Evolutionary conservation across 2,329 filamentous ascomycete genomes (phyloP).

Genomic region (Colletotrichum viniferum): DNA sequence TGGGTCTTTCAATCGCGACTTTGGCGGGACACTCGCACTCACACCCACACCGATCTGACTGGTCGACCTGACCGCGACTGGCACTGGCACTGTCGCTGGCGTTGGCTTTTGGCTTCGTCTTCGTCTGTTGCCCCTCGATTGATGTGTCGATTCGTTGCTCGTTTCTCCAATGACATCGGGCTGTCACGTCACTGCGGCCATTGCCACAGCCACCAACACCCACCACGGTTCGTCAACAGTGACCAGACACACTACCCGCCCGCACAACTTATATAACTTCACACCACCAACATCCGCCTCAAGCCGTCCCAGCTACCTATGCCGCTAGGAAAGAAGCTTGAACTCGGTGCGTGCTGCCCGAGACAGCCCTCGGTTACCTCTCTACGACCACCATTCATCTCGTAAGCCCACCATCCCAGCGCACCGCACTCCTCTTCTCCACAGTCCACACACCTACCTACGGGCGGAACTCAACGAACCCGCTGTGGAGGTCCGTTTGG

Average conservation of each 20-base stretch:
- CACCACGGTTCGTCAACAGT: neutral
- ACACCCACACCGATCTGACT: neutral
- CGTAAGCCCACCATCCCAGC: neutral
- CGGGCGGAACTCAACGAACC: slow-evolving; percentile 12
- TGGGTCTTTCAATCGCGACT: neutral
- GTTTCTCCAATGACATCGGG: slow-evolving; percentile 5
- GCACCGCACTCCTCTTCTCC: neutral
- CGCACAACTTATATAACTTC: neutral
- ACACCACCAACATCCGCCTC: neutral
- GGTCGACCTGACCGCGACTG: neutral
- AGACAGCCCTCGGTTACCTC: neutral
- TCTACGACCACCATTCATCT: neutral
- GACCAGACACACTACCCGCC: neutral
- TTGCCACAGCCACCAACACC: neutral
- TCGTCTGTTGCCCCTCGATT: neutral
- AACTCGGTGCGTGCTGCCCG: neutral
- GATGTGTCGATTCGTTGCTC: neutral
- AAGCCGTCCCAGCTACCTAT: neutral
- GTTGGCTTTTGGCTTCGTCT: neutral
- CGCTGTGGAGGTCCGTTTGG: slow-evolving; percentile 20
- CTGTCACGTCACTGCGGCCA: slow-evolving; percentile 7
- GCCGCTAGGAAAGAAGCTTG: slow-evolving; percentile 18
- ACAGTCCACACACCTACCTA: neutral
- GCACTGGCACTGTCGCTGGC: neutral
- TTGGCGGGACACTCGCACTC: neutral